Conservation (phyloP, 192 early-diverging fungal species). For the Rhizoclosmatium globosum region DNA sequence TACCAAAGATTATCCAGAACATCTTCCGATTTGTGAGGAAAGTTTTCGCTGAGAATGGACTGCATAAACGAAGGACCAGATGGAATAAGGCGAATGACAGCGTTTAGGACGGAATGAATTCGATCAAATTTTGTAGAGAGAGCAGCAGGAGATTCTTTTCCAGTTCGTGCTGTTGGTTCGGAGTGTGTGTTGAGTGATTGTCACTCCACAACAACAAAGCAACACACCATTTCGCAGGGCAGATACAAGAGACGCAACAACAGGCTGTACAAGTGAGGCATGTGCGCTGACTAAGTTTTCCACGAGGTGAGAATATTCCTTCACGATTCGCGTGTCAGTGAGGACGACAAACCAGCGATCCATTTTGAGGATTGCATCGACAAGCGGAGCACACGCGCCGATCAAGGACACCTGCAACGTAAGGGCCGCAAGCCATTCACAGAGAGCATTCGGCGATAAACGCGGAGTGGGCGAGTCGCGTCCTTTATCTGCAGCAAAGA, state of each 20-base stretch:
- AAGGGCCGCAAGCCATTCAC: constrained; percentile 10
- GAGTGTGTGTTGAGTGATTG: neutral
- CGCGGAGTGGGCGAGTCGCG: no score
- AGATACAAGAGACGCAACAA: constrained; percentile 64
- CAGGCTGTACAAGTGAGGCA: constrained; percentile 69
- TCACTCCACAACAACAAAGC: neutral
- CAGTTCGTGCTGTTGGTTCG: constrained; percentile 7
- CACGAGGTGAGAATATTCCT: constrained; percentile 64
- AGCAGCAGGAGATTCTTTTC: constrained; percentile 23
- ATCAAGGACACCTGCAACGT: constrained; percentile 2
- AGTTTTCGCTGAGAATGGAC: constrained; percentile 65
- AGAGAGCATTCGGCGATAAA: neutral
- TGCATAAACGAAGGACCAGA: constrained; percentile 71
- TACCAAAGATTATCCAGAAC: constrained; percentile 67
- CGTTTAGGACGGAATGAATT: constrained; percentile 66
- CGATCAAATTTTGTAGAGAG: constrained; percentile 56
- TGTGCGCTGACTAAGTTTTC: constrained; percentile 81
- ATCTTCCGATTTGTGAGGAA: constrained; percentile 77
- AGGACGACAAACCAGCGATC: constrained; percentile 56
- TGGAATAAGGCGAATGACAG: constrained; percentile 74
- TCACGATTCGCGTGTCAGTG: neutral
- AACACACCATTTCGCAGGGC: constrained; percentile 60
- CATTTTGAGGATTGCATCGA: constrained; percentile 67
- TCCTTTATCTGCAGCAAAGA: no score
- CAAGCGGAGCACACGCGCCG: constrained; percentile 40